A percentile compares a stretch with the other conserved stretches of the same genome.
phyloP scores from a whole-genome alignment of 495 filamentous ascomycete genomes.

The Penicillium paradoxum region DNA sequence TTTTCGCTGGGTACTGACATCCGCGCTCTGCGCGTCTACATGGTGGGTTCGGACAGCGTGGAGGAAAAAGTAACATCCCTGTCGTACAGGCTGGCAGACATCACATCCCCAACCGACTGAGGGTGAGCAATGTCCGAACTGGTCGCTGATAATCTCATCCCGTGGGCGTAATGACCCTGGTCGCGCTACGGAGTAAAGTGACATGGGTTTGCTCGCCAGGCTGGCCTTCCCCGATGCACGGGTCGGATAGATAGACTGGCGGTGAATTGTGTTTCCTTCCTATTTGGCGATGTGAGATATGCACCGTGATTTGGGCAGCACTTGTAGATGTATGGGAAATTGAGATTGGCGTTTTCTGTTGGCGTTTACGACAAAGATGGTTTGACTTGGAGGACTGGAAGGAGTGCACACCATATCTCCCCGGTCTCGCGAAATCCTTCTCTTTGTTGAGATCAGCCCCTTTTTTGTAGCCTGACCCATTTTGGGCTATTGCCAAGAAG shows the following conservation, averaged over 20 bases:
- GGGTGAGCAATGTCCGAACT: conserved; percentile 1
- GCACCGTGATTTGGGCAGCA: not conserved
- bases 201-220: not conserved
- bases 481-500: too few relatives aligned
- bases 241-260: conserved; percentile 4
- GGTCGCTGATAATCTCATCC: not conserved
- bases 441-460: too few relatives aligned
- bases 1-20: conserved; percentile 2
- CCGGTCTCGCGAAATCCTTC: not conserved
- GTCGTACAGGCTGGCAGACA: not conserved
- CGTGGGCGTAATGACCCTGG: not conserved
- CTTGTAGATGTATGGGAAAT: not conserved
- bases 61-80: not conserved
- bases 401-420: not conserved
- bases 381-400: not conserved
- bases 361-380: not conserved
- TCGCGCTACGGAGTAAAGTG: not conserved
- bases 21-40: conserved; percentile 1
- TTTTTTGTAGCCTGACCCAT: too few relatives aligned
- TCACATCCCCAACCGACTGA: not conserved
- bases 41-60: not conserved
- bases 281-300: not conserved
- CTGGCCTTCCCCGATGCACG: conserved; percentile 3
- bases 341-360: not conserved
- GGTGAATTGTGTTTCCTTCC: conserved; percentile 8